These are phyloP conservation scores for Eimeria mitis DNA, from an alignment of 169 alveolate species.

Conservation along the genomic window DNA sequence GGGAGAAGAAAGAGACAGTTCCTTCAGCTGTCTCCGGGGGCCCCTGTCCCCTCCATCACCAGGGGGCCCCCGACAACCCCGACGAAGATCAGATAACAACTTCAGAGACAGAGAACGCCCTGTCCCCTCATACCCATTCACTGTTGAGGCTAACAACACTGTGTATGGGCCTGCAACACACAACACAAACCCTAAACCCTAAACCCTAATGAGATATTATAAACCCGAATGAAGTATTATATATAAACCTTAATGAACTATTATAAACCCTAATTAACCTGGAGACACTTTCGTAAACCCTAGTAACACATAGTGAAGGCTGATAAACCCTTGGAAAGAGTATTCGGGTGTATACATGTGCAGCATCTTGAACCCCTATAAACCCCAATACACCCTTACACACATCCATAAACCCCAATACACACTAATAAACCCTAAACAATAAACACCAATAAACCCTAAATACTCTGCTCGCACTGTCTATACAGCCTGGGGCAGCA, in stretches of 20 bases:
- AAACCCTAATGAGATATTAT: too few species aligned
- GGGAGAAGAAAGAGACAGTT: slow-evolving; percentile 95
- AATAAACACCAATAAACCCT: too few species aligned
- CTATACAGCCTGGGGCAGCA: too few species aligned
- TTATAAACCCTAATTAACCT: too few species aligned
- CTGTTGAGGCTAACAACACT: slow-evolving; percentile 98
- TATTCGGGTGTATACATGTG: too few species aligned
- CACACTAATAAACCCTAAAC: slow-evolving; percentile 8
- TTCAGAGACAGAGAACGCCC: slow-evolving; percentile 99
- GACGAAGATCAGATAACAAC: slow-evolving; percentile 95
- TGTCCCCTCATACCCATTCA: slow-evolving; percentile 99
- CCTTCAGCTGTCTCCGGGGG: slow-evolving; percentile 78
- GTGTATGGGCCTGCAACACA: slow-evolving; percentile 93
- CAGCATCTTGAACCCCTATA: too few species aligned
- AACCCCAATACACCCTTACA: too few species aligned
- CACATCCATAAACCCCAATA: background rate
- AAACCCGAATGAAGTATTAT: too few species aligned
- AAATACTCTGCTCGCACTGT: background rate
- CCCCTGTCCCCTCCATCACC: background rate
- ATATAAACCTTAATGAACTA: too few species aligned
- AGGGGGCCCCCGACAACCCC: slow-evolving; percentile 14
- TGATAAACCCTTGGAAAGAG: background rate
- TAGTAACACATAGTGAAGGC: too few species aligned
- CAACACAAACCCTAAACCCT: too few species aligned
- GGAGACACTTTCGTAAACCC: too few species aligned